A percentile compares a stretch with the other conserved stretches of the same genome.
phyloP scores from a whole-genome alignment of 441 rosid genomes.

The Omphalea diandra region DNA sequence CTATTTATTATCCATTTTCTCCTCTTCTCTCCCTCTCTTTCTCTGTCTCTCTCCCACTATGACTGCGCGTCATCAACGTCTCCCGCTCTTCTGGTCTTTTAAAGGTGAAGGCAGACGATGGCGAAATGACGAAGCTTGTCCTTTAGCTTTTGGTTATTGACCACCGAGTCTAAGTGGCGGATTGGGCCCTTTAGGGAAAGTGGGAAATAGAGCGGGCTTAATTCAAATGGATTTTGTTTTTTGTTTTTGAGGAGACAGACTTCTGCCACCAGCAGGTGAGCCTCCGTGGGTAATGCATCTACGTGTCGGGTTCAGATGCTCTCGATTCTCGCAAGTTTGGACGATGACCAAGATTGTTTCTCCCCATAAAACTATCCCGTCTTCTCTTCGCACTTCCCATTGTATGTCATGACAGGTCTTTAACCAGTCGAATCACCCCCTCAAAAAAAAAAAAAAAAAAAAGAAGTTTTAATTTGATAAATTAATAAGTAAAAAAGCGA shows the following conservation, averaged over 20 bases:
- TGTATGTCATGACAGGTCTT: too few species aligned
- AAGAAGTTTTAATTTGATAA: too few species aligned
- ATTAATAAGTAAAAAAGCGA: too few species aligned
- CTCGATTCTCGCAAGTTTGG: constrained; percentile 32
- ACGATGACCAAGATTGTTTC: constrained; percentile 1
- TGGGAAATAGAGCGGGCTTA: not conserved
- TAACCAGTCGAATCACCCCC: too few species aligned
- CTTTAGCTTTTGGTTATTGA: constrained; percentile 12
- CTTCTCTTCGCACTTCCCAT: not conserved
- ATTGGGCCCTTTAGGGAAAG: constrained; percentile 7
- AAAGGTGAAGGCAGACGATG: constrained; percentile 14
- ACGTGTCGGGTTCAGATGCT: constrained; percentile 15
- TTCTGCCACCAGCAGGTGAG: constrained; percentile 14
- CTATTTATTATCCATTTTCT: constrained; percentile 20
- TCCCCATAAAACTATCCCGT: not conserved
- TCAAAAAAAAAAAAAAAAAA: too few species aligned
- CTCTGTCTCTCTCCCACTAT: not conserved
- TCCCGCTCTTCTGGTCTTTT: constrained; percentile 72
- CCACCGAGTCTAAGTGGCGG: not conserved
- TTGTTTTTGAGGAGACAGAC: not conserved
- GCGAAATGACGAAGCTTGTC: constrained; percentile 28
- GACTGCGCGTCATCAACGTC: constrained; percentile 37
- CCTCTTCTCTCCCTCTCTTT: not conserved
- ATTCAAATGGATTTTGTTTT: not conserved
- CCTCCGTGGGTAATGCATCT: constrained; percentile 29